Evolutionary conservation across 441 rosid genomes (phyloP).

Genomic region (Pelargonium citronellum): DNA sequence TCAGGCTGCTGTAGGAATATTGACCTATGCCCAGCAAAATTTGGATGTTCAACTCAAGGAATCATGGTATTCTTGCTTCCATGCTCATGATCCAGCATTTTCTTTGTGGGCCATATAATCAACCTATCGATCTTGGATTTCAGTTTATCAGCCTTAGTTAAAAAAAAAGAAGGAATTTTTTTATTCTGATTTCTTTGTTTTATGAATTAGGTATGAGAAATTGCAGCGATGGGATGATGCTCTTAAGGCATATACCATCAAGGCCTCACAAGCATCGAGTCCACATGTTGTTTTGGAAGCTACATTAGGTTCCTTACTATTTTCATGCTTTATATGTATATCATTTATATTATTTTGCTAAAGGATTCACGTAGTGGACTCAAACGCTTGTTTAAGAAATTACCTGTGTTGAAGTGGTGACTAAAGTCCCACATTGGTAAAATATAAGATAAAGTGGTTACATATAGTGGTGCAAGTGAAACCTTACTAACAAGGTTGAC

Average conservation of each 20-base stretch:
- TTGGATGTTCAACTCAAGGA: conserved; percentile 94
- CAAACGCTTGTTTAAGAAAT: too few species aligned
- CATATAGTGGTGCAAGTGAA: too few species aligned
- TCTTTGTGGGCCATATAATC: neutral
- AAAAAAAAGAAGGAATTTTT: neutral
- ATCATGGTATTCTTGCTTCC: conserved; percentile 59
- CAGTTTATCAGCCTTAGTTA: neutral
- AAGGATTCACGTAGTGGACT: too few species aligned
- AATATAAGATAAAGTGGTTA: too few species aligned
- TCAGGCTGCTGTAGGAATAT: conserved; percentile 99
- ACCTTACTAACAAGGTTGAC: too few species aligned
- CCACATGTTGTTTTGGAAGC: conserved; percentile 85
- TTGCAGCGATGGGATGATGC: conserved; percentile 99
- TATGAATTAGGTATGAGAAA: conserved; percentile 83
- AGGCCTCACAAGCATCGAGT: conserved; percentile 80
- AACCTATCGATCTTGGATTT: neutral
- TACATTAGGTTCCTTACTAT: conserved; percentile 60
- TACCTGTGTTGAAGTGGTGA: too few species aligned
- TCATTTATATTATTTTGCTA: too few species aligned
- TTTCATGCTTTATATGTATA: neutral
- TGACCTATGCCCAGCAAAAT: conserved; percentile 89
- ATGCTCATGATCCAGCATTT: neutral
- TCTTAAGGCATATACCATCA: conserved; percentile 88
- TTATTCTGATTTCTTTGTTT: conserved; percentile 19
- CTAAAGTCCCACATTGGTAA: too few species aligned